Base-by-base conservation (phyloP, 164 flowering plant genomes). In the Stephania cephalantha region DNA sequence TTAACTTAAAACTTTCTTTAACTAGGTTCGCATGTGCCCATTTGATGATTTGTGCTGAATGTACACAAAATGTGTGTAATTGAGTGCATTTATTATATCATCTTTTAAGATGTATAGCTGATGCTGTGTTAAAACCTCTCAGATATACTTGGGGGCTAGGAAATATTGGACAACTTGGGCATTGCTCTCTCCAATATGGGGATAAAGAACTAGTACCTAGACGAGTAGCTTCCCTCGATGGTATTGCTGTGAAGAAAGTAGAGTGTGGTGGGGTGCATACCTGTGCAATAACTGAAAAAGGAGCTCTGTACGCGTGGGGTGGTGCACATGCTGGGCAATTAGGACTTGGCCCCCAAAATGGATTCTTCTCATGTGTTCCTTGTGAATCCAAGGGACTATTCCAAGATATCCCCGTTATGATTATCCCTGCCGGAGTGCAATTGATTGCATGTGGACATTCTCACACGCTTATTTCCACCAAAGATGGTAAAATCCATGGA, bases 251-350 rank as follows among this genome's bases (percentile, higher is more conserved):
- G 12, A 88, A 83, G 76, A 88, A 86, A 71, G 82, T 95, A 78
- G 89, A 98, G 61, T 95, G 98, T 80, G 99, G 99, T 72, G 99
- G 98, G 69, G 92, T 95, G 30, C 99, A 95, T 82, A 92, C 97
- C 12, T 93, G 99, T 81, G 94, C 93, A 76, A 63, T 92, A 73
- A 90, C 97, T 68, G 76, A 71, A 7, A 85, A 87, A 68, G 99
- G 99, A 74, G 94, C 97, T 69, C 89, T 95, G 71, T 93, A 95
- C 88, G 95, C 94, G 76, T 93, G 98, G 99, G 99, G 99, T 75
- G 91, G 97, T 77, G 91, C 92, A 77, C 97, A 88, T 78, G 87
- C 86, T 7, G 99, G 98, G 68, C 99, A 95, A 76, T 76, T 95
- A 70, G 99, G 99, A 67, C 85, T 95, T 30, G 99, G 99, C 18